Evolutionary conservation across 345 rosid genomes (phyloP), one percentile per base, ranked within the genome.

Genomic region (Camelina hispida): DNA sequence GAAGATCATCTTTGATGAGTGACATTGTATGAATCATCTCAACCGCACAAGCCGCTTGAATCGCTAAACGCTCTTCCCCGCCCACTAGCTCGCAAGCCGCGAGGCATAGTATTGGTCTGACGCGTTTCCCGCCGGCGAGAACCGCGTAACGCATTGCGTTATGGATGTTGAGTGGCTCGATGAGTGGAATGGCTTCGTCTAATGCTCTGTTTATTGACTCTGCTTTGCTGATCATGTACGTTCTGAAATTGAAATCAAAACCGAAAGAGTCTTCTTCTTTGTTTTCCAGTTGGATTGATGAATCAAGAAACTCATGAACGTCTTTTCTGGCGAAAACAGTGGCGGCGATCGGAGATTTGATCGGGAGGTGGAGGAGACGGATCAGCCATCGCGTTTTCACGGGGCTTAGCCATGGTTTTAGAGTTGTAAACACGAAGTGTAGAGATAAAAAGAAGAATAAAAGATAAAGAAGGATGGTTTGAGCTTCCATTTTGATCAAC

Each of bases 21-120:
- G 97, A 93, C 97, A 93, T 93, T 64, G 97, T 87, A 65, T 91
- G 97, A 50, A 91, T 87, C 97, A 91, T 93, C 71, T 93, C 96
- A 12, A 91, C 86, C 5, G 92, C 93, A 38, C 98, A 93, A 35
- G 98, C 93, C 4, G 91, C 87, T 0, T 85, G 91, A 90, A 93
- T 80, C 18, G 93, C 92, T 23, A 34, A 59, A 53, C 84, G 66
- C 69, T 86, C 87, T 25, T 57, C 42, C 5, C 97, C 97, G 0
- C 97, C 89, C 2, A 88, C 90, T 15, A 89, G 83, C 70, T 89
- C 96, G 64, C 97, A 87, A 0, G 87, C 91, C 2, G 97, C 98
- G 51, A 93, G 61, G 75, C 96, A 93, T 25, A 93, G 87, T n/a
- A 83, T 80, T 0, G 97, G 96, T 2, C 97, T 78, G 13, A 93